These are phyloP conservation scores for Penicillium sp. DNA, from an alignment of 2,329 filamentous ascomycete genomes.

Conservation along the genomic window DNA sequence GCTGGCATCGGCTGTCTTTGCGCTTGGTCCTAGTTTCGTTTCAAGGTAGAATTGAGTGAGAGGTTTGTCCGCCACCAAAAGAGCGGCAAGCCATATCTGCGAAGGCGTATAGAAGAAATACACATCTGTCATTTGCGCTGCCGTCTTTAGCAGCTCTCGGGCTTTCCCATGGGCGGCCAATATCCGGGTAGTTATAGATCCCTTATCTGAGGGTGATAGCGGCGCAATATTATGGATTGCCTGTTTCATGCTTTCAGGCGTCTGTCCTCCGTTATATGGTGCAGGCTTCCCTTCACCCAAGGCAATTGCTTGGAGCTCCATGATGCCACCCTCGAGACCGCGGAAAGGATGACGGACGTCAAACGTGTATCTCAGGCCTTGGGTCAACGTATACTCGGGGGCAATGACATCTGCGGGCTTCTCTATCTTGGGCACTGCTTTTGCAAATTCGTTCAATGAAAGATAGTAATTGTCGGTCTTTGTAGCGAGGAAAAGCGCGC, in stretches of 20 bases:
- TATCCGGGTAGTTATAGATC: conserved; percentile 44
- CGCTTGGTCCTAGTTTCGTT: conserved; percentile 35
- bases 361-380: conserved; percentile 88
- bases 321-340: conserved; percentile 76
- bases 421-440: conserved; percentile 65
- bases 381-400: conserved; percentile 87
- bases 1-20: conserved; percentile 13
- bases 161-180: conserved; percentile 67
- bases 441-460: conserved; percentile 62
- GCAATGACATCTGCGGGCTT: conserved; percentile 79
- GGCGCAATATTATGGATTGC: conserved; percentile 29
- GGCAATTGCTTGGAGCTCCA: conserved; percentile 70
- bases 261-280: conserved; percentile 27
- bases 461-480: conserved; percentile 87
- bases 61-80: conserved; percentile 66
- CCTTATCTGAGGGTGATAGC: conserved; percentile 17
- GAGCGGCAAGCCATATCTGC: conserved; percentile 84
- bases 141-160: conserved; percentile 69
- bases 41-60: conserved; percentile 44
- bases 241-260: conserved; percentile 28
- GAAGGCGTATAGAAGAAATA: conserved; percentile 95
- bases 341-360: conserved; percentile 89
- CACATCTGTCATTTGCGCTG: conserved; percentile 83
- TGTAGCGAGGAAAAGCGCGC: conserved; percentile 85
- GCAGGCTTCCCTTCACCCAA: conserved; percentile 52